Percentiles rank a stretch among this genome's conserved stretches.
Evolutionary conservation across 176 grass and related monocot genomes (phyloP).

Genomic region (Triticum aestivum): IWGSC_CS_RefSeq_v2.1 NC_057813.1:534889265-534889764

Average conservation of each 20-base stretch:
- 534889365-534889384: not conserved
- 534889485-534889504: slow-evolving; percentile 23
- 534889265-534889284: too few relatives aligned
- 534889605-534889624: slow-evolving; percentile 61
- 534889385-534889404: not conserved
- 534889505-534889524: not conserved
- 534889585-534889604: slow-evolving; percentile 49
- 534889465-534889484: not conserved
- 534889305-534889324: too few relatives aligned
- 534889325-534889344: not conserved
- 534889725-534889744: slow-evolving; percentile 40
- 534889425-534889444: slow-evolving; percentile 31
- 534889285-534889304: too few relatives aligned
- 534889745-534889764: slow-evolving; percentile 29
- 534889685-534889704: slow-evolving; percentile 37
- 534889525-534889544: slow-evolving; percentile 43
- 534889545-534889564: slow-evolving; percentile 87
- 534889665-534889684: slow-evolving; percentile 51
- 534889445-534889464: slow-evolving; percentile 40
- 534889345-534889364: slow-evolving; percentile 23
- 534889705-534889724: slow-evolving; percentile 43
- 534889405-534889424: not conserved
- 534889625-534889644: slow-evolving; percentile 66
- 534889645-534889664: slow-evolving; percentile 62
- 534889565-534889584: slow-evolving; percentile 80